Base-by-base conservation (phyloP, 2,329 filamentous ascomycete genomes). In the Periconia sp. region DNA sequence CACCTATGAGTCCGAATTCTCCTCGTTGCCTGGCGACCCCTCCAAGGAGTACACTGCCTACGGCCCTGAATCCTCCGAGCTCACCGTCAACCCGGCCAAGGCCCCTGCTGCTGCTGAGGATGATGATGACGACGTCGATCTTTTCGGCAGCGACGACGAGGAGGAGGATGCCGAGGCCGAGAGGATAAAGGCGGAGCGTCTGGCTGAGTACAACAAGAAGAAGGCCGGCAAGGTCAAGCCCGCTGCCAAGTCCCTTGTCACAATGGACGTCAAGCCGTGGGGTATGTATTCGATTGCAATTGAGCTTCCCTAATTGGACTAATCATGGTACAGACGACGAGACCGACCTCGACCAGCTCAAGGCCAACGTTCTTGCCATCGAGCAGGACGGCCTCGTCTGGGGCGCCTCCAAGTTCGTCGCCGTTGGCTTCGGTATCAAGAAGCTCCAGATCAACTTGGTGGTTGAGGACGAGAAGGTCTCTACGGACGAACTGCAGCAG, bases 381-480 rank as follows among this genome's bases (percentile, higher is more conserved):
- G 84, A 92, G 77, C 85, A 88, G 82, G 92, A 97, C 36, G 94
- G 94, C 78, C 89, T 99, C 52, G 86, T 95, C 55, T 99, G 94
- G 94, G 92, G 92, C 85, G 85, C 81, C 56, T 92, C 88, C 73
- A 89, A 94, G 82, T 80, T 96, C 57, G 86, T 95, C 38, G 74
- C 92, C 58, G 86, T 99, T 65, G 92, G 92, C 68, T 99, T 89
- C 82, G 94, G 94, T 82, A 95, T 99, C 82, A 94, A 89, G 83
- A 97, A 97, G 85, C 86, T 99, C 55, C 92, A 97, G 84, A 95
- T 99, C 81, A 97, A 89, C 86, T 77, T 97, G 62, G 91, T 97
- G 64, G 80, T 97, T 57, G 94, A 97, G 82, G 94, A 99, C 73
- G 92, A 97, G 59, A 96, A 96, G 84, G 75, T 99, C 70, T 92